Evolutionary conservation across 2,329 filamentous ascomycete genomes (phyloP).

Genomic region (Fusarium tuaranense): DNA sequence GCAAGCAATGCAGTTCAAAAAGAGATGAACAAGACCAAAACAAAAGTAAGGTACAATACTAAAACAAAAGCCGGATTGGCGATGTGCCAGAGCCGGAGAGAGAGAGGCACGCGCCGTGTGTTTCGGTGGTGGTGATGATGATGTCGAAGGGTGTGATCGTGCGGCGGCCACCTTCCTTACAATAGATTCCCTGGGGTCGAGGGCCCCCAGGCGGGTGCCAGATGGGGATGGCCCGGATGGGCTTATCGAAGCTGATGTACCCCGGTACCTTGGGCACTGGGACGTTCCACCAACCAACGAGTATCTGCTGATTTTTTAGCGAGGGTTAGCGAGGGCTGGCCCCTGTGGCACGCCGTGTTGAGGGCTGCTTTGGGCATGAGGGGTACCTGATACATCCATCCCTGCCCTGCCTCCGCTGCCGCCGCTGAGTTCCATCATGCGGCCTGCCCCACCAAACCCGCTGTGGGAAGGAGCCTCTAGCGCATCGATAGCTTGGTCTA

Average conservation of each 20-base stretch:
- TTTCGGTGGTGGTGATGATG: slow-evolving; percentile 17
- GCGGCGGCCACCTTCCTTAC: slow-evolving; percentile 22
- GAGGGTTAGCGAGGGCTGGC: background rate
- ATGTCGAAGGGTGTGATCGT: slow-evolving; percentile 34
- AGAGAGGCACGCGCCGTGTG: slow-evolving; percentile 17
- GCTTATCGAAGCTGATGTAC: slow-evolving; percentile 17
- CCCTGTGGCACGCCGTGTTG: slow-evolving; percentile 14
- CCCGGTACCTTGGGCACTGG: slow-evolving; percentile 23
- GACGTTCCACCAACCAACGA: background rate
- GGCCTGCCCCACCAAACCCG: slow-evolving; percentile 2
- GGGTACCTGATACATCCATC: slow-evolving; percentile 16
- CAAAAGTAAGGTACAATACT: slow-evolving; percentile 5
- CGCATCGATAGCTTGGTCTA: slow-evolving; percentile 13
- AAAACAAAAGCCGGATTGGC: slow-evolving; percentile 21
- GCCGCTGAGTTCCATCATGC: background rate
- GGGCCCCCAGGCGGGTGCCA: background rate
- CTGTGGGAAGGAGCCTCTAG: slow-evolving; percentile 15
- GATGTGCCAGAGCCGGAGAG: slow-evolving; percentile 21
- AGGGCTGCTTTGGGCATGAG: background rate
- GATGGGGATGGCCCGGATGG: background rate
- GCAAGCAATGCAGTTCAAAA: slow-evolving; percentile 2
- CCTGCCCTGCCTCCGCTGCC: slow-evolving; percentile 11
- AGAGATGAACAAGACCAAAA: slow-evolving; percentile 1
- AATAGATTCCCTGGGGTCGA: slow-evolving; percentile 22
- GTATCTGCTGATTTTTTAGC: background rate